These are phyloP conservation scores for Decorospora gaudefroyi DNA, from an alignment of 2,329 filamentous ascomycete genomes.

Conservation along the genomic window DNA sequence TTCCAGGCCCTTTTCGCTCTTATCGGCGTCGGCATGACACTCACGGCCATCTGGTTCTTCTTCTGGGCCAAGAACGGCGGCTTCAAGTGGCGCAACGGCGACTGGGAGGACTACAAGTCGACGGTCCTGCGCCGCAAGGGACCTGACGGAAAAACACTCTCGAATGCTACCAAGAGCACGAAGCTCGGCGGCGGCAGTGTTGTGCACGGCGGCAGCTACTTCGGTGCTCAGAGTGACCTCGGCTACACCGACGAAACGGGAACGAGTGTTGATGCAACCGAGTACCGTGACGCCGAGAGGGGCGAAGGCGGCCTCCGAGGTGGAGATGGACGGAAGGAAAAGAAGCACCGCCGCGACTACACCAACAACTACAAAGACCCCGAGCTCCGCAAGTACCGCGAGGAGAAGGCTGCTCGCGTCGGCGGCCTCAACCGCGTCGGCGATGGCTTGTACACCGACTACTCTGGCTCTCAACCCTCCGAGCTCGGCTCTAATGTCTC, in stretches of 20 bases:
- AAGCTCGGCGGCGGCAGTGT: constrained; percentile 83
- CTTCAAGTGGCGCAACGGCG: constrained; percentile 79
- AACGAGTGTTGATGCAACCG: constrained; percentile 51
- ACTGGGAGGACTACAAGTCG: constrained; percentile 99
- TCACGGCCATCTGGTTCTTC: constrained; percentile 92
- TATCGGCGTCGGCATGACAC: constrained; percentile 75
- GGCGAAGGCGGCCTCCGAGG: constrained; percentile 50
- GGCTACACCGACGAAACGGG: constrained; percentile 54
- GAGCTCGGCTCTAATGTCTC: constrained; percentile 59
- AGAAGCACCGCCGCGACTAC: constrained; percentile 58
- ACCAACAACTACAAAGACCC: constrained; percentile 58
- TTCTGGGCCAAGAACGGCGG: constrained; percentile 94
- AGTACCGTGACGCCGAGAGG: constrained; percentile 49
- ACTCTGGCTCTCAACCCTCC: constrained; percentile 66
- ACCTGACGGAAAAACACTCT: constrained; percentile 83
- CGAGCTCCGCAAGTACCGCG: constrained; percentile 80
- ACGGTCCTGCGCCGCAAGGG: constrained; percentile 88
- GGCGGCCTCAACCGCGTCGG: constrained; percentile 84
- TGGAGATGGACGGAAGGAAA: constrained; percentile 45
- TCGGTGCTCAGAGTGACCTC: constrained; percentile 42
- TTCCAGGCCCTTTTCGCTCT: constrained; percentile 86
- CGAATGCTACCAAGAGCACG: constrained; percentile 79
- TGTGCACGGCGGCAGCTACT: constrained; percentile 66
- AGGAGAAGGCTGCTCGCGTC: constrained; percentile 83
- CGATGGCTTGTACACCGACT: constrained; percentile 80